These are phyloP conservation scores for Hura crepitans DNA, from an alignment of 441 rosid genomes.

Conservation along the genomic window DNA sequence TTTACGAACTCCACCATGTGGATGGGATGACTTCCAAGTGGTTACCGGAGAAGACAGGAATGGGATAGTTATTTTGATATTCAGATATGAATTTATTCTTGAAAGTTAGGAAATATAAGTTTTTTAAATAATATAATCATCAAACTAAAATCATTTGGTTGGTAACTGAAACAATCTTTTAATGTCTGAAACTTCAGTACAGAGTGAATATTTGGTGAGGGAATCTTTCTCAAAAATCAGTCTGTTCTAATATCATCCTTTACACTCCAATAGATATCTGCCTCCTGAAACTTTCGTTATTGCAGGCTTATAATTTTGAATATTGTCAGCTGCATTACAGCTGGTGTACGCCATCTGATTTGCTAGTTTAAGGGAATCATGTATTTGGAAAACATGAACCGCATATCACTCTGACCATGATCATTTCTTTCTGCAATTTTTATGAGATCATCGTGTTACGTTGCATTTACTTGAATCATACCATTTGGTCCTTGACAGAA, in stretches of 20 bases:
- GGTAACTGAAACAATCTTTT: background rate
- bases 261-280: background rate
- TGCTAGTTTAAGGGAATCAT: background rate
- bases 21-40: too few relatives aligned
- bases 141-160: too few relatives aligned
- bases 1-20: too few relatives aligned
- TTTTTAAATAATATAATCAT: too few relatives aligned
- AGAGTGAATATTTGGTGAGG: background rate
- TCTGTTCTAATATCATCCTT: background rate
- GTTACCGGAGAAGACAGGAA: background rate
- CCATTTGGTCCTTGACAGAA: slow-evolving; percentile 33
- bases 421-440: background rate
- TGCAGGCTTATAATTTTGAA: background rate
- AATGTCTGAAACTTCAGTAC: background rate
- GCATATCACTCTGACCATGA: background rate
- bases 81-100: too few relatives aligned
- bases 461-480: background rate
- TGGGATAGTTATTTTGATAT: too few relatives aligned
- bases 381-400: background rate
- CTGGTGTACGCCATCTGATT: background rate
- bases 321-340: background rate
- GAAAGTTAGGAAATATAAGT: too few relatives aligned
- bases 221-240: too few relatives aligned
- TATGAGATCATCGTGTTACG: background rate
- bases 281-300: background rate